Evolutionary conservation across 1,139 yeast species (phyloP).

Genomic region (Candida sanyaensis): DNA sequence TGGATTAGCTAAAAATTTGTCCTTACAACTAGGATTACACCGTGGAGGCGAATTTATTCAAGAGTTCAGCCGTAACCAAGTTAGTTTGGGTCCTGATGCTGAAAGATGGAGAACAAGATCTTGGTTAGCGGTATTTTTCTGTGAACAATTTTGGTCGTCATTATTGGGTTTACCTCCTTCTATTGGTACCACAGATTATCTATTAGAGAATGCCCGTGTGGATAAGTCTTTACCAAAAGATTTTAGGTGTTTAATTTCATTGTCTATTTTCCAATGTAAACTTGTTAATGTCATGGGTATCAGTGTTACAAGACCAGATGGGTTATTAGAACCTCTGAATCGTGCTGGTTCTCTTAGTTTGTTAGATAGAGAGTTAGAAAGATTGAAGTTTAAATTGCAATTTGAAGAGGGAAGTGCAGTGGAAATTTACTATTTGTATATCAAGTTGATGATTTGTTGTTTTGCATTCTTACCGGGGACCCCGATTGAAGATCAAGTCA

Average conservation of each 20-base stretch:
- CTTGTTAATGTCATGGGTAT: slow-evolving; percentile 86
- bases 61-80: slow-evolving; percentile 90
- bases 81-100: slow-evolving; percentile 79
- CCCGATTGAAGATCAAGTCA: slow-evolving; percentile 84
- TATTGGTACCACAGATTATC: slow-evolving; percentile 73
- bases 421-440: slow-evolving; percentile 79
- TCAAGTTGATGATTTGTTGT: slow-evolving; percentile 80
- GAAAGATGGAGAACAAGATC: slow-evolving; percentile 94
- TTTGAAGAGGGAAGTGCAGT: slow-evolving; percentile 64
- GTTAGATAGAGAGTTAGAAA: slow-evolving; percentile 75
- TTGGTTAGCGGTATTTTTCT: slow-evolving; percentile 86
- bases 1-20: slow-evolving; percentile 81
- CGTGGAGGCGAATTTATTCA: slow-evolving; percentile 85
- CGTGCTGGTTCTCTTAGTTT: slow-evolving; percentile 79
- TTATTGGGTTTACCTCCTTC: slow-evolving; percentile 87
- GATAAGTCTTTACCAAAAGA: slow-evolving; percentile 68
- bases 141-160: slow-evolving; percentile 91
- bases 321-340: slow-evolving; percentile 80
- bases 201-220: slow-evolving; percentile 75
- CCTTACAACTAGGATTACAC: slow-evolving; percentile 89
- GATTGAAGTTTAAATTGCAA: slow-evolving; percentile 62
- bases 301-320: slow-evolving; percentile 87
- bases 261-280: slow-evolving; percentile 83
- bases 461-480: slow-evolving; percentile 93
- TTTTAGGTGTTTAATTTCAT: slow-evolving; percentile 70